Base-by-base conservation (phyloP, 257 asterid genomes). In the Plectranthus barbatus region DNA sequence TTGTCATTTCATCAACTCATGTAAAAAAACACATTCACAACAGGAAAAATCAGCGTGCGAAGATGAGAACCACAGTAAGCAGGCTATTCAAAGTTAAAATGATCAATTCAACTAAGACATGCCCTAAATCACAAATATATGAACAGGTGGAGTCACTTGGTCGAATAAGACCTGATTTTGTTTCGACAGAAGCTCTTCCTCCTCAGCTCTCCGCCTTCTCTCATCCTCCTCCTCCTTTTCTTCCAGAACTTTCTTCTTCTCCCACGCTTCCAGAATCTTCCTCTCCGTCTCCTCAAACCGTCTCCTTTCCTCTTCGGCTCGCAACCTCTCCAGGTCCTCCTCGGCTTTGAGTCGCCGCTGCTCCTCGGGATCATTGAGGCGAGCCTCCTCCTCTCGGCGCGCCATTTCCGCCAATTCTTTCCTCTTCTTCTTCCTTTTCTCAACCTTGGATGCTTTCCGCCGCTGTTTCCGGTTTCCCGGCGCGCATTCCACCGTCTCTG, bases 251-350 rank as follows among this genome's bases (percentile, higher is more conserved):
- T 73, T 79, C 42, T 69, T 85, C 39, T 72, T 77, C 78, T 76
- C 86, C 83, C 88, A 79, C 9, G 71, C 97, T 76, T 86, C 91
- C 57, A 80, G 75, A 59, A 92, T 85, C 64, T 71, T 67, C 76
- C 79, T 81, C 76, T 89, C 99, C 70, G 77, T 82, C 77, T 82
- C 96, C 84, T 89, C 95, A 65, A 89, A 92, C 77, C 80, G 90
- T 37, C 44, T 71, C 74, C 83, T 73, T 21, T 83, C 97, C 60
- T 66, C 79, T 74, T 86, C 99, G 33, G 55, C 60, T 58, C 95
- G 75, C 77, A 75, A 80, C 56, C 76, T 81, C 66, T 92, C 99
- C 69, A 37, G 70, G 83, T 83, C 96, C 78, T 86, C 95, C 72
- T 85, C 96, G 15, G 78, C 71, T 71, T 74, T 90, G 66, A 86